These are phyloP conservation scores for Epichloe scottii DNA, from an alignment of 2,329 filamentous ascomycete species.

Conservation along the genomic window DNA sequence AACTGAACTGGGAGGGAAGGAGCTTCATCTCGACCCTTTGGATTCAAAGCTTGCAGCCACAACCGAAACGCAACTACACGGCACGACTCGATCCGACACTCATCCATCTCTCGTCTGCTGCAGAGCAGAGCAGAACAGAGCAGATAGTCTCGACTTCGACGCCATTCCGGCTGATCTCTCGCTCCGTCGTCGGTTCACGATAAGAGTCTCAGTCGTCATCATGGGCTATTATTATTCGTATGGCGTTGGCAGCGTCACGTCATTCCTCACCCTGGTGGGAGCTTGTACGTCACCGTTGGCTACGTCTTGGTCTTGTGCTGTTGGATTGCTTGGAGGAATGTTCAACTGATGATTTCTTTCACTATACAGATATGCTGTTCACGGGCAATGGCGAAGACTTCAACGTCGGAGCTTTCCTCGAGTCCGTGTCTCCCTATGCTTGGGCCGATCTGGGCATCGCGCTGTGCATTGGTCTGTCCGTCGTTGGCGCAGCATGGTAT, in stretches of 20 bases:
- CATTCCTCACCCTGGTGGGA: constrained; percentile 61
- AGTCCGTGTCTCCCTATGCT: constrained; percentile 83
- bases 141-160: neutral
- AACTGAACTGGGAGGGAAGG: no score
- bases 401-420: constrained; percentile 92
- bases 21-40: neutral
- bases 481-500: constrained; percentile 95
- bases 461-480: constrained; percentile 89
- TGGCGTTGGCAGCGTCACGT: constrained; percentile 53
- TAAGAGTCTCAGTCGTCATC: constrained; percentile 13
- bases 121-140: neutral
- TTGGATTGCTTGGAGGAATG: neutral
- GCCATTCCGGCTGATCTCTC: neutral
- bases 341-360: neutral
- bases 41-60: neutral
- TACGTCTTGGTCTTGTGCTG: neutral
- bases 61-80: neutral
- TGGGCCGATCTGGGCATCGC: constrained; percentile 88
- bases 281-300: constrained; percentile 47
- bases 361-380: constrained; percentile 81
- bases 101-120: neutral
- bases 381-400: constrained; percentile 92
- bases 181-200: neutral
- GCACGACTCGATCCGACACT: neutral
- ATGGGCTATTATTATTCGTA: constrained; percentile 67